Evolutionary conservation across 495 filamentous ascomycete species (phyloP), one percentile per base, ranked within the genome.

Genomic region (Tuber indicum): DNA sequence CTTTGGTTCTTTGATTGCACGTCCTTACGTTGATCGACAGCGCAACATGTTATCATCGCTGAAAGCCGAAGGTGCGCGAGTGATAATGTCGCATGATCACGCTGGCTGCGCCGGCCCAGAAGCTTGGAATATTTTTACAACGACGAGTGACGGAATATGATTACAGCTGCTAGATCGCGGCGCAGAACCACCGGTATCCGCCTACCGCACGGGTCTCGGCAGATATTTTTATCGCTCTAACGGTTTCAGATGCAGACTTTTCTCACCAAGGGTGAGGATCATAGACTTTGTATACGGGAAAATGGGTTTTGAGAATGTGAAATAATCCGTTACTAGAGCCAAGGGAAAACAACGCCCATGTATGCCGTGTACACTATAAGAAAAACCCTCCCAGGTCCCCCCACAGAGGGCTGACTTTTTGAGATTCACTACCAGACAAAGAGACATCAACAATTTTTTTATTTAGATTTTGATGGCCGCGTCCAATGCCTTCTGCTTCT

Each of bases 401-500:
- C 26, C 26, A 66, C 58, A 17, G 26, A 66, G 16, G 36, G 12
- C 58, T 36, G 16, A 16, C 1, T 66, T 66, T 66, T 66, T 17
- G 16, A 14, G 36, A 66, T 66, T 32, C 14, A 4, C 26, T 66
- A 17, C 26, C 14, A 66, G 58, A 66, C 58, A 66, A 66, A 36
- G 32, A 36, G 58, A 36, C 26, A 66, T 36, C 58, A 62, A 58
- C 23, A 62, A 19, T 17, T 7, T 66, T 58, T n/a, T 26, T 26
- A 7, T 66, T 88, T 96, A 98, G 87, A 99, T 94, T 90, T 97
- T 97, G 91, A 98, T 92, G 82, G 94, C 93, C 77, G 85, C 85
- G 86, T 98, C 96, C 79, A 96, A 83, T 82, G 94, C 93, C 91
- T 97, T 97, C 88, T 93, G 90, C 89, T 94, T 94, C 93, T 98